A percentile compares a stretch with the other conserved stretches of the same genome.
Evolutionary conservation across 2,329 filamentous ascomycete species (phyloP).

Genomic region (Curvularia spicifera): DNA sequence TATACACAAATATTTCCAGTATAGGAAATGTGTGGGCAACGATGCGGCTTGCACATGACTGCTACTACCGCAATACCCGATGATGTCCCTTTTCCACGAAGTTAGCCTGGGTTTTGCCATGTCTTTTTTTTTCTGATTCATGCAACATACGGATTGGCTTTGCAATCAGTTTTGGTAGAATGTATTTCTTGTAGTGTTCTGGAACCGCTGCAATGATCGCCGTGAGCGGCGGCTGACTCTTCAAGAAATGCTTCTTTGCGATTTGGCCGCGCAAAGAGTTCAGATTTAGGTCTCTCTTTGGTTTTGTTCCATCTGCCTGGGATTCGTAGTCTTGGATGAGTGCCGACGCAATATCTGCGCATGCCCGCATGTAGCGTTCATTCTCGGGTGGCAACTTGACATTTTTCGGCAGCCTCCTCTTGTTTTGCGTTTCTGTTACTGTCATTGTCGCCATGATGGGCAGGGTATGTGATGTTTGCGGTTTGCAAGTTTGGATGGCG

Average conservation of each 20-base stretch:
- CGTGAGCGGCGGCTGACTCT: slow-evolving; percentile 86
- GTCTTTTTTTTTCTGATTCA: not conserved
- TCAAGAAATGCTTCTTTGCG: slow-evolving; percentile 89
- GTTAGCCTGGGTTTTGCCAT: slow-evolving; percentile 9
- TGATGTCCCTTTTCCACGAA: slow-evolving; percentile 71
- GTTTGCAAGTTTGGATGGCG: slow-evolving; percentile 25
- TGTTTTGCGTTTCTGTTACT: slow-evolving; percentile 57
- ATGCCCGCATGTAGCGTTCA: slow-evolving; percentile 91
- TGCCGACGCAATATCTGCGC: slow-evolving; percentile 91
- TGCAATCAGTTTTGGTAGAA: slow-evolving; percentile 91
- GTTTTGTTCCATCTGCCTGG: slow-evolving; percentile 72
- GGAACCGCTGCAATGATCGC: slow-evolving; percentile 98
- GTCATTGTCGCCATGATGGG: slow-evolving; percentile 69
- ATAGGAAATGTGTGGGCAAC: slow-evolving; percentile 97
- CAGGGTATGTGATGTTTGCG: slow-evolving; percentile 8
- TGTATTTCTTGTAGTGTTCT: slow-evolving; percentile 99
- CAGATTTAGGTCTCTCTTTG: slow-evolving; percentile 87
- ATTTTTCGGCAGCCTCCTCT: slow-evolving; percentile 68
- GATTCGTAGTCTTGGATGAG: slow-evolving; percentile 94
- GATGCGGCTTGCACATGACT: slow-evolving; percentile 99
- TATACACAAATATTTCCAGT: slow-evolving; percentile 99
- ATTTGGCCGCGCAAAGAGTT: slow-evolving; percentile 86
- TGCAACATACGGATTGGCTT: slow-evolving; percentile 83
- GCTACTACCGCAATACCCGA: slow-evolving; percentile 98
- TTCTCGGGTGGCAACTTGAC: slow-evolving; percentile 86